Conservation (phyloP, 2,329 filamentous ascomycete species). For the Mycosphaerella arachidis region DNA sequence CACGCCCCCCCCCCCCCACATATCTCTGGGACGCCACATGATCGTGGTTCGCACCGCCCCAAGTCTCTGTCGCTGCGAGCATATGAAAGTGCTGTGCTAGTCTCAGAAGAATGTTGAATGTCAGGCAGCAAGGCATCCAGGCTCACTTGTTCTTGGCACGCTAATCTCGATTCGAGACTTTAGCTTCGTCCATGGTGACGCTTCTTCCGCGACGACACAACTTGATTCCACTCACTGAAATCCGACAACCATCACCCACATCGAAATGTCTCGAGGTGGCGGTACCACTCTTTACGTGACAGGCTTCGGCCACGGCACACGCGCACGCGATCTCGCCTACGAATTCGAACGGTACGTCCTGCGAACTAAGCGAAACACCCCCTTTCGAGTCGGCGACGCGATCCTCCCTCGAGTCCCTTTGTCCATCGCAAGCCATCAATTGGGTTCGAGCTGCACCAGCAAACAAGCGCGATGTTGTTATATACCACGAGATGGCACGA, state of each 20-base stretch:
- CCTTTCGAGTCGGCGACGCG: constrained; percentile 2
- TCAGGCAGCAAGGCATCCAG: too few relatives aligned
- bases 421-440: not conserved
- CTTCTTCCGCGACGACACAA: not conserved
- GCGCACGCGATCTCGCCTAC: constrained; percentile 98
- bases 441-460: not conserved
- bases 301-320: constrained; percentile 97
- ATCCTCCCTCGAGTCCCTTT: constrained; percentile 6
- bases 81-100: too few relatives aligned
- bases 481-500: not conserved
- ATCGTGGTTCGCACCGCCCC: too few relatives aligned
- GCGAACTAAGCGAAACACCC: constrained; percentile 4
- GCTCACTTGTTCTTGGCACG: not conserved
- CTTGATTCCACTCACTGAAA: not conserved
- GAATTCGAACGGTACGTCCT: constrained; percentile 99
- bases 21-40: too few relatives aligned
- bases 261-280: constrained; percentile 75
- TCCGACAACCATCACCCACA: constrained; percentile 4
- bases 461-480: not conserved
- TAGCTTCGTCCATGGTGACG: not conserved
- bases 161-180: not conserved
- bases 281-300: constrained; percentile 96
- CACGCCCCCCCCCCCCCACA: too few relatives aligned
- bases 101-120: too few relatives aligned
- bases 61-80: too few relatives aligned